Conservation (phyloP, 1,284 basidiomycete genomes). For the Vanrija sp. region DNA sequence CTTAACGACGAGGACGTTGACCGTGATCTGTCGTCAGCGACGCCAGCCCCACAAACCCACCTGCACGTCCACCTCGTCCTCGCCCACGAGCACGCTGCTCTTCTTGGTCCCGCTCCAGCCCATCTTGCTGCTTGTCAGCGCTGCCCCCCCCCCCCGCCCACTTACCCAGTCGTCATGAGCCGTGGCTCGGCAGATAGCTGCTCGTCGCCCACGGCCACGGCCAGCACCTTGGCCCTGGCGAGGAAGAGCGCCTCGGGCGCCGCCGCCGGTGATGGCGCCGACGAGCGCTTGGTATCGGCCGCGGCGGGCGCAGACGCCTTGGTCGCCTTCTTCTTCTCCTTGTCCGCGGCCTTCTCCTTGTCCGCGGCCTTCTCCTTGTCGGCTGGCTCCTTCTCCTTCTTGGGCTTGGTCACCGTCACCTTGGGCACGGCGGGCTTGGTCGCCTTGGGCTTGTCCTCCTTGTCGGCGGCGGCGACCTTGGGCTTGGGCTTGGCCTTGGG, state of each 20-base stretch:
- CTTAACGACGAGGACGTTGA: constrained; percentile 12
- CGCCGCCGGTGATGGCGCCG: too few species aligned
- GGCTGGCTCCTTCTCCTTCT: neutral
- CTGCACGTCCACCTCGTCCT: constrained; percentile 13
- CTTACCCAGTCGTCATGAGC: constrained; percentile 16
- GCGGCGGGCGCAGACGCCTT: neutral
- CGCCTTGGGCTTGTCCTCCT: constrained; percentile 2
- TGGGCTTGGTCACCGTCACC: constrained; percentile 1
- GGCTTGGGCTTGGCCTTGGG: neutral
- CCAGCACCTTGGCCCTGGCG: neutral
- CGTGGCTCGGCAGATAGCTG: constrained; percentile 8
- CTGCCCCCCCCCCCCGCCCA: neutral
- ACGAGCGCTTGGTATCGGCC: neutral
- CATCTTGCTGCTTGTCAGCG: constrained; percentile 13
- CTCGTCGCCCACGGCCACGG: constrained; percentile 6
- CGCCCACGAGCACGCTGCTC: constrained; percentile 6
- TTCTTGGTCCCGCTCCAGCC: constrained; percentile 20
- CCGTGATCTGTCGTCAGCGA: constrained; percentile 10
- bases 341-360: neutral
- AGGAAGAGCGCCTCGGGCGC: neutral
- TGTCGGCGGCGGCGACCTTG: neutral
- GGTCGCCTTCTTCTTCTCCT: neutral
- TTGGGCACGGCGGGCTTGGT: neutral
- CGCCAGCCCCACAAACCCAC: constrained; percentile 2
- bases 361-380: neutral